Percentiles rank a stretch among this genome's conserved stretches.
These are phyloP conservation scores for Coemansia sp. DNA, from an alignment of 192 early-diverging fungal species.

Conservation along the genomic window DNA sequence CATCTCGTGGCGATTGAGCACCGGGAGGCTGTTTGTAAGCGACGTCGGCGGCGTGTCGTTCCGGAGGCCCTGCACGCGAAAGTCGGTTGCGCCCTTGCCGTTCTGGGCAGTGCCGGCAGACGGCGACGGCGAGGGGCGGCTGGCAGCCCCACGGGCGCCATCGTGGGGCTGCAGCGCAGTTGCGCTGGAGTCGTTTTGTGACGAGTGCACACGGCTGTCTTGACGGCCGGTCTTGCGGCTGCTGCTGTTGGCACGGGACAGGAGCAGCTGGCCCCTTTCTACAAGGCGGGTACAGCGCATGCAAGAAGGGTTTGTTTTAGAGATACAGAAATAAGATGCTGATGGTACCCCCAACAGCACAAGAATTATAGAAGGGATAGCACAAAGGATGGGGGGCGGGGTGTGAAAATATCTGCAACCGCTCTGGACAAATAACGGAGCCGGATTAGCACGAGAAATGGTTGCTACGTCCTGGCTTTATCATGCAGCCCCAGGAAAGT, in stretches of 20 bases:
- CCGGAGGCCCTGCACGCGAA: constrained; percentile 29
- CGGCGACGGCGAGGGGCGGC: constrained; percentile 9
- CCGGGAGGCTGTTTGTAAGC: constrained; percentile 24
- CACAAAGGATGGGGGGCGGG: constrained; percentile 3
- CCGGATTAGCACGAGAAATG: constrained; percentile 9
- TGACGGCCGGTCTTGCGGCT: constrained; percentile 39
- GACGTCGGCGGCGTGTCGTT: constrained; percentile 16
- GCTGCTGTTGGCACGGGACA: constrained; percentile 49
- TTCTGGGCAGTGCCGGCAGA: neutral
- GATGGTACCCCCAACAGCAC: constrained; percentile 4
- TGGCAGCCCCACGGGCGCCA: constrained; percentile 12
- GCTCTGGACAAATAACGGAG: constrained; percentile 3
- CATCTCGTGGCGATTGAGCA: constrained; percentile 27
- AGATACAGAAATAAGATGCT: constrained; percentile 7
- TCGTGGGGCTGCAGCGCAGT: constrained; percentile 39
- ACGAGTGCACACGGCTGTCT: constrained; percentile 36
- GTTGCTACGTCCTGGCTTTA: constrained; percentile 15
- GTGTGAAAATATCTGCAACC: constrained; percentile 12
- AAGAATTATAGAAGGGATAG: constrained; percentile 4
- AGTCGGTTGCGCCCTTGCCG: constrained; percentile 38
- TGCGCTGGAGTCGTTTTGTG: constrained; percentile 42
- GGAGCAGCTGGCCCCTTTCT: constrained; percentile 52
- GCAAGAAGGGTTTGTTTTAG: constrained; percentile 21
- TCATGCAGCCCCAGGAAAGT: constrained; percentile 7
- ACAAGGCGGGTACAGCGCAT: constrained; percentile 45